Conservation (phyloP, 1,139 yeast species). For the Zygosaccharomyces sapae region DNA sequence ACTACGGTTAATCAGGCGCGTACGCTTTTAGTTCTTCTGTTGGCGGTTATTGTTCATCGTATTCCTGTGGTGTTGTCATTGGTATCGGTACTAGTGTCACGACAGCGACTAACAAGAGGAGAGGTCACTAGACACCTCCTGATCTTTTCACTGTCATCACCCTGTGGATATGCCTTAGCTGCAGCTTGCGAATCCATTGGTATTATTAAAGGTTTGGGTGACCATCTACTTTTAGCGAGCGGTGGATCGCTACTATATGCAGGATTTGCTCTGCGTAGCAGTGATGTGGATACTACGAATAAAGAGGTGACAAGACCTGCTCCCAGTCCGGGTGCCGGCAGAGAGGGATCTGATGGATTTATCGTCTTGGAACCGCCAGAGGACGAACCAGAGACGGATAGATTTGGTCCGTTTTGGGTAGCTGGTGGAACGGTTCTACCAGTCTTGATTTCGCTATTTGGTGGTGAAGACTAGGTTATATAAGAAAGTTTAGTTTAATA, state of each 20-base stretch:
- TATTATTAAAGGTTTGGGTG: slow-evolving; percentile 24
- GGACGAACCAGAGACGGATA: not conserved
- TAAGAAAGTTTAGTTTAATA: not conserved
- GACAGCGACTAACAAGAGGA: slow-evolving; percentile 31
- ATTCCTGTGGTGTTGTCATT: slow-evolving; percentile 63
- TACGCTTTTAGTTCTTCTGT: slow-evolving; percentile 44
- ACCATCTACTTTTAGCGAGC: slow-evolving; percentile 33
- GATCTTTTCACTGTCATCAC: slow-evolving; percentile 35
- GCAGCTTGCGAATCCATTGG: slow-evolving; percentile 9
- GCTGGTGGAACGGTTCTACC: not conserved
- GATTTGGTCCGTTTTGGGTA: slow-evolving; percentile 1
- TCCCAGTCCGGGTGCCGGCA: slow-evolving; percentile 2
- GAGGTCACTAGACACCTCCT: slow-evolving; percentile 31
- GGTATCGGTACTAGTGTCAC: slow-evolving; percentile 36
- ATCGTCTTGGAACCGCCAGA: slow-evolving; percentile 1
- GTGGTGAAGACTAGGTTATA: not conserved
- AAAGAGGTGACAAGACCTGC: not conserved
- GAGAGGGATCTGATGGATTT: slow-evolving; percentile 4
- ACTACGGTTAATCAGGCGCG: slow-evolving; percentile 46
- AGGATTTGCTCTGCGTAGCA: slow-evolving; percentile 6
- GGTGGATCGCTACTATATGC: slow-evolving; percentile 38
- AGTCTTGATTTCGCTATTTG: not conserved
- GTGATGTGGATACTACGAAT: not conserved
- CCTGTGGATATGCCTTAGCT: slow-evolving; percentile 32
- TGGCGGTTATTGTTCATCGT: slow-evolving; percentile 59